Conservation (phyloP, 208 protist genomes). For the Leishmania turanica region DNA sequence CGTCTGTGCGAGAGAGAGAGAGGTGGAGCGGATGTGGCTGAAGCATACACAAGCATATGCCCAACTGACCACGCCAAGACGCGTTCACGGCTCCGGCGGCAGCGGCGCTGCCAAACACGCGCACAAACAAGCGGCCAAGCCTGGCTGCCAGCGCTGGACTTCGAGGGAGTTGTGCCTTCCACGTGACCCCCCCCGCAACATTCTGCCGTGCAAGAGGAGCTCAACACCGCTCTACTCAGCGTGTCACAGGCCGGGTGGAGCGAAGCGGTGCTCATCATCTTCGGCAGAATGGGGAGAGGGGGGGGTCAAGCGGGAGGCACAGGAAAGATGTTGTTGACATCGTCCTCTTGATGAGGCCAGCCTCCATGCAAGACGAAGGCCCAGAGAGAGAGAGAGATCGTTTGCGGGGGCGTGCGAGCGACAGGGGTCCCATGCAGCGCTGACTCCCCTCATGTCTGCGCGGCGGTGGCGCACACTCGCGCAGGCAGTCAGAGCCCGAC, state of each 20-base stretch:
- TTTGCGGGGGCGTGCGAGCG: not conserved
- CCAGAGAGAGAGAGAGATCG: not conserved
- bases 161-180: not conserved
- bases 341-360: not conserved
- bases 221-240: no score
- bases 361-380: not conserved
- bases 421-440: not conserved
- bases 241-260: no score
- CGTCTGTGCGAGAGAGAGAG: not conserved
- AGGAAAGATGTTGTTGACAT: not conserved
- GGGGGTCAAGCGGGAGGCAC: no score
- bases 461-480: not conserved
- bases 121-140: not conserved
- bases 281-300: no score
- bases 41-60: not conserved
- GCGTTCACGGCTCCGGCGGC: not conserved
- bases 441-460: not conserved
- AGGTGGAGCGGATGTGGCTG: no score
- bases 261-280: no score
- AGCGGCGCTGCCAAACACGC: not conserved
- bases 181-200: not conserved
- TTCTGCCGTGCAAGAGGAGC: not conserved
- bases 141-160: not conserved
- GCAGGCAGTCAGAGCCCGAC: not conserved
- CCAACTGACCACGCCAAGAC: not conserved